Evolutionary conservation across 345 rosid species (phyloP).

Genomic region (Nephelium lappaceum): DNA sequence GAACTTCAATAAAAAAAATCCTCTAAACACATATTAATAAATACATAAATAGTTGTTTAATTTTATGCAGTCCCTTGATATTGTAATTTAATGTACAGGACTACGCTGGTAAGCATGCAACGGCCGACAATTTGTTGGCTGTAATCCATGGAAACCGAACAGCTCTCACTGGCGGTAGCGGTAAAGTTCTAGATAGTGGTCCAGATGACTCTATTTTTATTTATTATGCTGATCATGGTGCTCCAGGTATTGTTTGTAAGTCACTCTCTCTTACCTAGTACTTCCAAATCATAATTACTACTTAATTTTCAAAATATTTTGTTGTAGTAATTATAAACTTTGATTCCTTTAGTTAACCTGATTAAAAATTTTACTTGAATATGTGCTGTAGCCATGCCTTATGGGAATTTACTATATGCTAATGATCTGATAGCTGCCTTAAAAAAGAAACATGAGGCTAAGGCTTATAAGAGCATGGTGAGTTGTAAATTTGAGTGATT

Average conservation of each 20-base stretch:
- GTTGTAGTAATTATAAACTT: background rate
- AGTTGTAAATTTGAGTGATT: background rate
- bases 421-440: constrained; percentile 49
- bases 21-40: no score
- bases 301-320: background rate
- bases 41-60: no score
- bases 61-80: no score
- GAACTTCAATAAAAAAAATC: no score
- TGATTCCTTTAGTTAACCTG: no score
- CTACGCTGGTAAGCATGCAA: constrained; percentile 45
- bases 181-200: constrained; percentile 61
- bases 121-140: constrained; percentile 45
- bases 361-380: no score
- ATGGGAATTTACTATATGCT: constrained; percentile 32
- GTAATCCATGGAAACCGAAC: constrained; percentile 58
- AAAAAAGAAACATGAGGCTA: constrained; percentile 44
- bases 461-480: constrained; percentile 54
- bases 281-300: background rate
- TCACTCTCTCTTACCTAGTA: background rate
- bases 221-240: constrained; percentile 69
- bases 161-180: constrained; percentile 64
- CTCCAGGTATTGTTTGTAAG: constrained; percentile 46
- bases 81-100: constrained; percentile 36
- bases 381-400: constrained; percentile 45
- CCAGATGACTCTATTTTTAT: constrained; percentile 59